Conservation (phyloP, 495 filamentous ascomycete genomes). For the Filosporella fistucella region DNA sequence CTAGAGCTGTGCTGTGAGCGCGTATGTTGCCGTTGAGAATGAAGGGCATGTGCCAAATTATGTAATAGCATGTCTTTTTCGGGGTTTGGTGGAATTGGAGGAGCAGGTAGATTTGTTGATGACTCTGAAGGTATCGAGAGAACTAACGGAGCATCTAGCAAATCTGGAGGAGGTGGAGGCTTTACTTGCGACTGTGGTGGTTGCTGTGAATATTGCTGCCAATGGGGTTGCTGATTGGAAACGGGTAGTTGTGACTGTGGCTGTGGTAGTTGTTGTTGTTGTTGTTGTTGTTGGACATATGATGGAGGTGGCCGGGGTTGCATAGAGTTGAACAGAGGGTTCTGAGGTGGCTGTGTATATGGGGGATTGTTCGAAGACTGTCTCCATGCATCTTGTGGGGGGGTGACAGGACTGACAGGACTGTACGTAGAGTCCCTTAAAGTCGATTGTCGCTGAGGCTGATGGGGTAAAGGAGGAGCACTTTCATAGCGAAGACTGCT, state of each 20-base stretch:
- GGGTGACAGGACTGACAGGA: constrained; percentile 21
- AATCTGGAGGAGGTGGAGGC: constrained; percentile 58
- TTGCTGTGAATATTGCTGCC: constrained; percentile 15
- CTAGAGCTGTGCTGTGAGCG: constrained; percentile 64
- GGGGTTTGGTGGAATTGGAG: constrained; percentile 91
- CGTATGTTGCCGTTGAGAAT: constrained; percentile 58
- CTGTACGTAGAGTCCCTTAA: constrained; percentile 15
- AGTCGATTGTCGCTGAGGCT: constrained; percentile 18
- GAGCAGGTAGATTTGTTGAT: constrained; percentile 50
- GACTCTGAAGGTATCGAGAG: constrained; percentile 57
- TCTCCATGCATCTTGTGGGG: no score
- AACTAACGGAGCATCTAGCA: constrained; percentile 58
- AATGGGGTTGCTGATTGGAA: constrained; percentile 15
- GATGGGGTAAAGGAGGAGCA: constrained; percentile 24
- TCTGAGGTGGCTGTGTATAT: constrained; percentile 12
- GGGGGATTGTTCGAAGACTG: constrained; percentile 1
- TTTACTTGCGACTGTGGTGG: constrained; percentile 32
- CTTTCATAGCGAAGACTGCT: constrained; percentile 23
- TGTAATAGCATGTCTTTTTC: constrained; percentile 88
- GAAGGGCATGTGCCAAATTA: constrained; percentile 66
- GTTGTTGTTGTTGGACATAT: constrained; percentile 9
- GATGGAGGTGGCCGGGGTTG: constrained; percentile 14
- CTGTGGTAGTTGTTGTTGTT: constrained; percentile 22
- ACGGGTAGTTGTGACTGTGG: constrained; percentile 13
- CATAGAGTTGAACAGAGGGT: no score